Evolutionary conservation across 2,329 filamentous ascomycete genomes (phyloP).

Genomic region (Aspergillus ochraceus): DNA sequence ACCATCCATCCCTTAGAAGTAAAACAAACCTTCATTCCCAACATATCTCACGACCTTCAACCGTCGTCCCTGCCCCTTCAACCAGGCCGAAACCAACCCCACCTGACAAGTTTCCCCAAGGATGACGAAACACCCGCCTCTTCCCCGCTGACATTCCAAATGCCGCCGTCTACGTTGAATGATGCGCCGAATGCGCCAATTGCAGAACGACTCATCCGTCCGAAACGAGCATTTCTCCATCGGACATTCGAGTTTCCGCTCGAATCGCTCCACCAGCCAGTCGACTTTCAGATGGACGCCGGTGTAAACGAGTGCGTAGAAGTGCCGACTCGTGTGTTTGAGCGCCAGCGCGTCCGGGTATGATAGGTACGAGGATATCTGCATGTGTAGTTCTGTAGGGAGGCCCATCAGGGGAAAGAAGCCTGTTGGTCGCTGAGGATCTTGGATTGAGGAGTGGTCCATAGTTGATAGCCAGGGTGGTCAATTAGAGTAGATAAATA

Average conservation of each 20-base stretch:
- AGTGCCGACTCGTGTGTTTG: slow-evolving; percentile 65
- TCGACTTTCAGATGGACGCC: slow-evolving; percentile 65
- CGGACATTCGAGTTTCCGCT: slow-evolving; percentile 65
- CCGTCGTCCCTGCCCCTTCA: slow-evolving; percentile 20
- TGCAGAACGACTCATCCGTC: slow-evolving; percentile 45
- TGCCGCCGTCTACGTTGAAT: slow-evolving; percentile 44
- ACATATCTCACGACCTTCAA: slow-evolving; percentile 15
- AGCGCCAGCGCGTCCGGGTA: slow-evolving; percentile 72
- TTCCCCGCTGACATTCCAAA: slow-evolving; percentile 35
- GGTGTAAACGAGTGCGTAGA: slow-evolving; percentile 65
- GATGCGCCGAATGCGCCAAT: slow-evolving; percentile 39
- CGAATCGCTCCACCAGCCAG: slow-evolving; percentile 67
- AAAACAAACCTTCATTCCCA: slow-evolving; percentile 32
- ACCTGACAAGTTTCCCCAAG: slow-evolving; percentile 34
- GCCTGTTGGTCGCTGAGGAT: background rate
- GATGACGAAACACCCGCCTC: slow-evolving; percentile 40
- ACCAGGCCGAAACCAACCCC: slow-evolving; percentile 31
- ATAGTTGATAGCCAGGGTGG: background rate
- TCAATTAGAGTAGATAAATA: background rate
- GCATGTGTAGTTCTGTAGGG: slow-evolving; percentile 67
- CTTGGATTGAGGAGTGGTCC: background rate
- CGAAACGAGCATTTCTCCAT: slow-evolving; percentile 48
- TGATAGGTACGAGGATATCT: slow-evolving; percentile 60
- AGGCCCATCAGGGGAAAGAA: slow-evolving; percentile 49
- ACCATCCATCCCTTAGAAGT: background rate